phyloP scores from a whole-genome alignment of 495 filamentous ascomycete species.

The Evansstolkia leycettana region DNA sequence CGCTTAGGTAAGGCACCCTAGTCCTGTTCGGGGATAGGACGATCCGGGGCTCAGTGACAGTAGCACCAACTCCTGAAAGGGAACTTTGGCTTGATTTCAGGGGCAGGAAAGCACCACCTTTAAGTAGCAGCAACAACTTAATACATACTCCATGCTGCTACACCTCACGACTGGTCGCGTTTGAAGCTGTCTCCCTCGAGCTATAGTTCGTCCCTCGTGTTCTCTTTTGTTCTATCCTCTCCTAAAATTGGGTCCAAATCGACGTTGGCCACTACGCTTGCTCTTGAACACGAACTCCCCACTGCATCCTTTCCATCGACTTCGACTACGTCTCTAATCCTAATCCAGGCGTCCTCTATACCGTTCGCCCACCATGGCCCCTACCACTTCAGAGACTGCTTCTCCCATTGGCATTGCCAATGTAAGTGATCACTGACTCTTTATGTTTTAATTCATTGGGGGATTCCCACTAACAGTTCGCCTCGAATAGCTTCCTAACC shows the following conservation, averaged over 20 bases:
- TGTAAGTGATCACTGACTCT: constrained; percentile 43
- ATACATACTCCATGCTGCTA: no score
- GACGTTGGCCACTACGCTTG: no score
- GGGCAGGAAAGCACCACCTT: not conserved
- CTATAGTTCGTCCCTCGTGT: constrained; percentile 2
- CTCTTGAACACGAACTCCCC: not conserved
- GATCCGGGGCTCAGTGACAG: constrained; percentile 5
- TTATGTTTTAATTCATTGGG: not conserved
- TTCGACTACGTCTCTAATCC: constrained; percentile 10
- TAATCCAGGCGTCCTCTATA: constrained; percentile 3
- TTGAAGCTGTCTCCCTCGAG: no score
- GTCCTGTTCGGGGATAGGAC: not conserved
- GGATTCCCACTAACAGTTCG: constrained; percentile 9
- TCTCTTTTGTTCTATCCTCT: not conserved
- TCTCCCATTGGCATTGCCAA: constrained; percentile 99
- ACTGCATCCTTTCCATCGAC: not conserved
- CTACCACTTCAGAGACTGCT: constrained; percentile 66
- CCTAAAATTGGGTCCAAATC: no score
- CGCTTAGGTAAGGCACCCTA: not conserved
- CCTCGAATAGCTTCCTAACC: constrained; percentile 63
- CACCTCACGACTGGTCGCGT: no score
- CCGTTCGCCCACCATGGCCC: constrained; percentile 50
- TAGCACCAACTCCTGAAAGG: no score
- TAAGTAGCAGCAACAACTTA: not conserved
- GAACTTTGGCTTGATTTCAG: constrained; percentile 5